phyloP scores from a whole-genome alignment of 2,329 filamentous ascomycete species.

The Sporothrix inflata region DNA sequence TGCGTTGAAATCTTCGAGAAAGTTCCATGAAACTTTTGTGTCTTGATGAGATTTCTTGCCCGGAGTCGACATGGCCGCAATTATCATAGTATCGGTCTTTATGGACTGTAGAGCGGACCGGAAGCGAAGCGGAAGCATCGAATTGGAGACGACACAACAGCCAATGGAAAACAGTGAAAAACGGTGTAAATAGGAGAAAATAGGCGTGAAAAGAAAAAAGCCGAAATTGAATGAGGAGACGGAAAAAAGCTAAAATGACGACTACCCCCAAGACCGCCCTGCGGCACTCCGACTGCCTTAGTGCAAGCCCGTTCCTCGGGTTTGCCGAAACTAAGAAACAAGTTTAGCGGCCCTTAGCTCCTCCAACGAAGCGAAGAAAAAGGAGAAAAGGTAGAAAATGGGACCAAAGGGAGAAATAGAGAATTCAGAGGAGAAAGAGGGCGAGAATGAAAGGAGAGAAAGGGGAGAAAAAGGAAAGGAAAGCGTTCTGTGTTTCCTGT shows the following conservation, averaged over 20 bases:
- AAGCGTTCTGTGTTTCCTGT: neutral
- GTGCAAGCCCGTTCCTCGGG: slow-evolving; percentile 12
- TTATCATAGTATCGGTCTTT: no score
- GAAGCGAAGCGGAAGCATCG: no score
- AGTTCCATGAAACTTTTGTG: no score
- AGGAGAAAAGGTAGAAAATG: neutral
- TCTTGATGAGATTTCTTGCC: no score
- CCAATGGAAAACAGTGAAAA: neutral
- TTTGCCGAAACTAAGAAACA: slow-evolving; percentile 14
- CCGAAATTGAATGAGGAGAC: neutral
- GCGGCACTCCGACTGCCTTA: no score
- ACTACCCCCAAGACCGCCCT: neutral
- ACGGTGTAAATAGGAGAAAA: no score
- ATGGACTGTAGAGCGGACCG: no score
- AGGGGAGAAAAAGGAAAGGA: neutral
- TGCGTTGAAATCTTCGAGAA: no score
- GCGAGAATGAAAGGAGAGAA: neutral
- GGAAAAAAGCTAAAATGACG: neutral
- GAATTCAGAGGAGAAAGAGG: neutral
- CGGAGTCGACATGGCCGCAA: no score
- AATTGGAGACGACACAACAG: neutral
- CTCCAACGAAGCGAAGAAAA: neutral
- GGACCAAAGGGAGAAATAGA: no score
- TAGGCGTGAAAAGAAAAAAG: no score
- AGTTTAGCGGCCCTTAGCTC: neutral